These are phyloP conservation scores for Ceratopteris richardii DNA, from an alignment of 75 land plant species.

Conservation along the genomic window DNA sequence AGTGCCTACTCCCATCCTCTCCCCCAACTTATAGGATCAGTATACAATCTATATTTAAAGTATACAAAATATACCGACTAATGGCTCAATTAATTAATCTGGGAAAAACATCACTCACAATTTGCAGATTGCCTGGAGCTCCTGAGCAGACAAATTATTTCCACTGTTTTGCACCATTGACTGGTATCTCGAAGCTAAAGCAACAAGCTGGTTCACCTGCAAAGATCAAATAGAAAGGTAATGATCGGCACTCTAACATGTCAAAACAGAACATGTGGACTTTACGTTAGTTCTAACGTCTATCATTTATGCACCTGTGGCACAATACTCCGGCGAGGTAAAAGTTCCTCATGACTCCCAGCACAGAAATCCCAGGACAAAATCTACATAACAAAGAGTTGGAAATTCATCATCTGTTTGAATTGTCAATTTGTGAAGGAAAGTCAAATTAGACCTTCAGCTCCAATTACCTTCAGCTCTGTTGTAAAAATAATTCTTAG, in stretches of 20 bases:
- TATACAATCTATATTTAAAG: too few species aligned
- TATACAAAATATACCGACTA: too few species aligned
- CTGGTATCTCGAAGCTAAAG: constrained; percentile 90
- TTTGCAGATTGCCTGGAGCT: constrained; percentile 71
- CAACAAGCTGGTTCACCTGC: constrained; percentile 86
- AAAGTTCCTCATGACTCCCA: constrained; percentile 62
- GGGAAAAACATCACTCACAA: constrained; percentile 45
- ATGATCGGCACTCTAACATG: too few species aligned
- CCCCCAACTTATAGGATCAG: too few species aligned
- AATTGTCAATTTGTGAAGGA: too few species aligned
- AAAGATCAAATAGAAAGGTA: not conserved
- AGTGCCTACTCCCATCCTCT: too few species aligned
- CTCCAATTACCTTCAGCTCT: constrained; percentile 71
- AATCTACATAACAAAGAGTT: constrained; percentile 24
- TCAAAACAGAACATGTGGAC: too few species aligned
- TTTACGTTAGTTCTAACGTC: too few species aligned
- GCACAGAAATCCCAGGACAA: constrained; percentile 78
- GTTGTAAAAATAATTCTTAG: constrained; percentile 71
- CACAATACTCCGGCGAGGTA: constrained; percentile 53
- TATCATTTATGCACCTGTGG: too few species aligned
- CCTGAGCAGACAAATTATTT: constrained; percentile 50
- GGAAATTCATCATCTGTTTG: not conserved
- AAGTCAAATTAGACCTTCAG: not conserved
- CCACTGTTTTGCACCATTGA: constrained; percentile 62
- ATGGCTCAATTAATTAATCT: too few species aligned